Base-by-base conservation (phyloP, 2,329 filamentous ascomycete genomes). In the Fusarium aywerte region DNA sequence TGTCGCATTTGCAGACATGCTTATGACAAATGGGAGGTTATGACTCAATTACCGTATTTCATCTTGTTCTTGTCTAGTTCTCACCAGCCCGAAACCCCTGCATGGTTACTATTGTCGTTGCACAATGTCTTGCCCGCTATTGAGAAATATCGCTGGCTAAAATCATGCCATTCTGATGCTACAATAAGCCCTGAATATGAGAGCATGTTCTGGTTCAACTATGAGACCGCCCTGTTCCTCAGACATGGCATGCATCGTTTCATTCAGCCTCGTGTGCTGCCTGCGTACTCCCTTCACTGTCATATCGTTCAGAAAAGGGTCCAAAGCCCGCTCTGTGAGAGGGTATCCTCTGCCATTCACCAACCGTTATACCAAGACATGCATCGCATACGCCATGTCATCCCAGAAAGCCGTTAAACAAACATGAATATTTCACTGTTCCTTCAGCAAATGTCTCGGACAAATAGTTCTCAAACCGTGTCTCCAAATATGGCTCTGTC, bases 401-500 rank as follows among this genome's bases (percentile, higher is more conserved):
- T 45, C 25, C 44, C 52, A 40, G 54, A 62, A 50, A 64, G 50
- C 43, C 67, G 54, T 62, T 70, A 47, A 58, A 58, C 54, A 32
- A 20, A 20, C 12, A 20, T 39, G 43, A 44, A 49, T 35, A 27
- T 40, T 51, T 39, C 50, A 27, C 43, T 51, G 27, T 48, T 39
- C 52, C 50, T 20, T 50, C 55, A 55, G 45, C 42, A 54, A 33
- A 62, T 70, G 67, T 68, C 69, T 72, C 69, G 54, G 52, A 56
- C 60, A 54, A 53, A 70, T 52, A 33, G 33, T 25, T 38, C 23
- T 67, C 43, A 70, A 43, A 47, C 53, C 55, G 50, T 49, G 38
- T 73, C 72, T 18, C 76, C 82, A 61, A 85, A 84, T 18, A 85
- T 80, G 58, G 79, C 78, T 68, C 78, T 80, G 69, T 85, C 83